These are phyloP conservation scores for Coemansia sp. DNA, from an alignment of 192 early-diverging fungal genomes.

Conservation along the genomic window DNA sequence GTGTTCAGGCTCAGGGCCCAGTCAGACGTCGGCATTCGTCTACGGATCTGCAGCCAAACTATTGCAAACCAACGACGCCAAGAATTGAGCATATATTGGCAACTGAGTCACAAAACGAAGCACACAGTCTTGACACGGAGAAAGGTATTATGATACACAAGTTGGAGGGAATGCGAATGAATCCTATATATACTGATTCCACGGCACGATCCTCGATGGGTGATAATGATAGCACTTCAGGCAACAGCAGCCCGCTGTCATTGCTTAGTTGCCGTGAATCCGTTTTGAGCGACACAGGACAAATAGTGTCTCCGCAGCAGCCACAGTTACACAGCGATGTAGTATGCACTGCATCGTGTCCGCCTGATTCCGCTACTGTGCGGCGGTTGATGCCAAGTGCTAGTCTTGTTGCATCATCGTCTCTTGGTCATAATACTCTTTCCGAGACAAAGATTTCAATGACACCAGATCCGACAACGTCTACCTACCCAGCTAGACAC, in stretches of 20 bases:
- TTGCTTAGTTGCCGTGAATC: constrained; percentile 12
- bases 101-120: constrained; percentile 29
- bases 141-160: constrained; percentile 30
- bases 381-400: background rate
- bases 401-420: background rate
- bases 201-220: constrained; percentile 27
- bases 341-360: background rate
- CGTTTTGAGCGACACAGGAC: constrained; percentile 8
- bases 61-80: constrained; percentile 14
- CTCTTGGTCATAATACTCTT: background rate
- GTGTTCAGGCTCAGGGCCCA: constrained; percentile 33
- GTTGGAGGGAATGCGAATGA: constrained; percentile 40
- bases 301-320: background rate
- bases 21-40: constrained; percentile 57
- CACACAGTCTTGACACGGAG: constrained; percentile 41
- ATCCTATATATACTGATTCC: constrained; percentile 32
- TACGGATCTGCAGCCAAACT: constrained; percentile 54
- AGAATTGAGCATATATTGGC: constrained; percentile 11
- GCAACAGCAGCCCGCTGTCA: constrained; percentile 8
- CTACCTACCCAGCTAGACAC: background rate
- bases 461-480: constrained; percentile 3
- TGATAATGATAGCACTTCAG: constrained; percentile 15
- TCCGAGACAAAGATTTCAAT: background rate
- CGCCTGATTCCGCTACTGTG: background rate
- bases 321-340: background rate